Conservation (phyloP, 148 eudicot species). For the Drosera capensis region DNA sequence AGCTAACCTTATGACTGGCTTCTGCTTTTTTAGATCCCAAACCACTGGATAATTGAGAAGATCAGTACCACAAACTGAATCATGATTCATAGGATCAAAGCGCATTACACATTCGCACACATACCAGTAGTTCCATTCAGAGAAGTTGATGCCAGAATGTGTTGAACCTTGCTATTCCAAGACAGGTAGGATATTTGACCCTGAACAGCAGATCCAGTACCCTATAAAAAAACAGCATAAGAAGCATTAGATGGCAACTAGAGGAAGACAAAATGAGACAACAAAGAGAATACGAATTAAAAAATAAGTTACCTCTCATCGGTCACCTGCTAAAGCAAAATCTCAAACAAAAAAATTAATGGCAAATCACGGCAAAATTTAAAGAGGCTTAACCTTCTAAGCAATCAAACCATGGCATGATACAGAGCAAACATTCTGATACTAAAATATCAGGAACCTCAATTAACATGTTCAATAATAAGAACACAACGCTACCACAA, state of each 20-base stretch:
- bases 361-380: too few species aligned
- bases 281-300: background rate
- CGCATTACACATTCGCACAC: background rate
- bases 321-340: too few species aligned
- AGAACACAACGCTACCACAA: too few species aligned
- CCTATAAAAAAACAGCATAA: conserved; percentile 32
- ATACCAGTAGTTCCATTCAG: conserved; percentile 81
- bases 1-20: conserved; percentile 70
- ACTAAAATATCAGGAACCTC: too few species aligned
- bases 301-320: too few species aligned
- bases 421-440: too few species aligned
- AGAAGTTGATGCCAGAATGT: conserved; percentile 87
- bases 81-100: conserved; percentile 4
- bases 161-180: conserved; percentile 90
- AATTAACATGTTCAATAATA: too few species aligned
- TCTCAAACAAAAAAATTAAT: too few species aligned
- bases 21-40: conserved; percentile 96
- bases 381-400: too few species aligned
- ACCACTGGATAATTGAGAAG: conserved; percentile 39
- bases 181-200: conserved; percentile 93
- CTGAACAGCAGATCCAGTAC: conserved; percentile 70
- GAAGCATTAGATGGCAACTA: background rate
- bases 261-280: background rate
- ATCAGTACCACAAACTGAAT: background rate
- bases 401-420: too few species aligned